Conservation (phyloP, 768 basidiomycete genomes). For the Clitopilus hobsonii region DNA sequence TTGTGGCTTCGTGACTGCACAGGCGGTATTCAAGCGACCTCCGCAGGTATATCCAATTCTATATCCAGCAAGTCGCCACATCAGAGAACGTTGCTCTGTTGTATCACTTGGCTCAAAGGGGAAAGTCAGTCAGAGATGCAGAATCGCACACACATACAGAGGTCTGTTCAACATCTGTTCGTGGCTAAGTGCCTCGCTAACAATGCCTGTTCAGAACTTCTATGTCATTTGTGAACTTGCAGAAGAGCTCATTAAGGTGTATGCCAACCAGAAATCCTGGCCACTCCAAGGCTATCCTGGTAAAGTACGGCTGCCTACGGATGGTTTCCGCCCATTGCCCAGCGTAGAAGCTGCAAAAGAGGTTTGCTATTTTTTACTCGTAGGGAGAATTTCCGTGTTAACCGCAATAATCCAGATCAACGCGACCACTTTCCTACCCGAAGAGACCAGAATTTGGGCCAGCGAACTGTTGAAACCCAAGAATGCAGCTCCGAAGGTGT, state of each 20-base stretch:
- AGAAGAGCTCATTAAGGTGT: slow-evolving; percentile 76
- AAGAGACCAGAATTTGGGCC: slow-evolving; percentile 55
- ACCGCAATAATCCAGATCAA: slow-evolving; percentile 60
- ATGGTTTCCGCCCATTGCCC: slow-evolving; percentile 74
- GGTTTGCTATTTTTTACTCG: slow-evolving; percentile 33
- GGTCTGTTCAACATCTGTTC: slow-evolving; percentile 36
- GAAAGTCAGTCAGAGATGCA: slow-evolving; percentile 84
- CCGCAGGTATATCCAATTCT: slow-evolving; percentile 83
- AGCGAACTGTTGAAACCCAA: slow-evolving; percentile 37
- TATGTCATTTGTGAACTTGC: slow-evolving; percentile 87
- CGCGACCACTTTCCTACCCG: slow-evolving; percentile 64
- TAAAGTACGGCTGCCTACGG: slow-evolving; percentile 71
- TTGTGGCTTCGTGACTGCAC: neutral
- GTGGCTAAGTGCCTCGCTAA: neutral
- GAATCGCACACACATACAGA: slow-evolving; percentile 65
- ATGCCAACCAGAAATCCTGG: slow-evolving; percentile 69
- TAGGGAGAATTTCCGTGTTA: no score
- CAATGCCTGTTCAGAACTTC: slow-evolving; percentile 56
- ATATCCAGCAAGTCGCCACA: slow-evolving; percentile 70
- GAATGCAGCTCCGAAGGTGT: slow-evolving; percentile 19
- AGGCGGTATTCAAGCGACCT: slow-evolving; percentile 2
- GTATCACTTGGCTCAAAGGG: slow-evolving; percentile 73
- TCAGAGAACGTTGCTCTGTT: slow-evolving; percentile 83
- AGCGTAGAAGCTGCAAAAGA: slow-evolving; percentile 60
- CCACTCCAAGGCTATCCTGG: slow-evolving; percentile 75